Evolutionary conservation across 2,329 filamentous ascomycete genomes (phyloP).

Genomic region (Curvularia spicifera): DNA sequence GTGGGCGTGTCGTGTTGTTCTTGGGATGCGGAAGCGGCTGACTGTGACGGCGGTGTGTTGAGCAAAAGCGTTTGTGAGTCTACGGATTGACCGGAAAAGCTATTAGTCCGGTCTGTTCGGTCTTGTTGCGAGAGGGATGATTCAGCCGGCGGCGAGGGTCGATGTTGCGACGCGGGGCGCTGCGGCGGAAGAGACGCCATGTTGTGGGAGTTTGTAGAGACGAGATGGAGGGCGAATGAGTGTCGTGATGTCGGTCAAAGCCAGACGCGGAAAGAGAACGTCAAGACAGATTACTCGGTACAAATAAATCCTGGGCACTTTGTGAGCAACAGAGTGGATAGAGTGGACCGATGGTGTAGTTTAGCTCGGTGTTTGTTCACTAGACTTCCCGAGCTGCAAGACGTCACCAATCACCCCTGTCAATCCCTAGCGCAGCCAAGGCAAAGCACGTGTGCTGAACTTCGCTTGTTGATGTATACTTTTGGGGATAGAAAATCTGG

Average conservation of each 20-base stretch:
- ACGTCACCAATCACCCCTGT: slow-evolving; percentile 20
- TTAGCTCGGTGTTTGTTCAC: slow-evolving; percentile 27
- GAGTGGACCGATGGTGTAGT: slow-evolving; percentile 4
- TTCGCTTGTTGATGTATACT: no score
- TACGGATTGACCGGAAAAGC: slow-evolving; percentile 51
- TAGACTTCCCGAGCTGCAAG: slow-evolving; percentile 24
- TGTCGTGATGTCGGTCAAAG: neutral
- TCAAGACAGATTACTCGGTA: neutral
- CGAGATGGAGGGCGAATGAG: neutral
- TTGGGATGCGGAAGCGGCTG: slow-evolving; percentile 20
- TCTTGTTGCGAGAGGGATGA: slow-evolving; percentile 27
- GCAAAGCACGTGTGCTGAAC: slow-evolving; percentile 14
- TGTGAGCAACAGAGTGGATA: slow-evolving; percentile 1
- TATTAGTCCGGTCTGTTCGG: slow-evolving; percentile 38
- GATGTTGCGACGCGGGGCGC: slow-evolving; percentile 45
- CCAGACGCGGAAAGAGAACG: neutral
- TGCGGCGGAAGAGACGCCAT: slow-evolving; percentile 55
- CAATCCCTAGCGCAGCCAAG: slow-evolving; percentile 21
- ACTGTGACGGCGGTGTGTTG: slow-evolving; percentile 40
- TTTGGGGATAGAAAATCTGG: no score
- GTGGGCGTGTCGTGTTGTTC: slow-evolving; percentile 25
- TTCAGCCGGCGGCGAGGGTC: slow-evolving; percentile 34
- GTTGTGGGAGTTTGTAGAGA: neutral
- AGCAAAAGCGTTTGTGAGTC: slow-evolving; percentile 56
- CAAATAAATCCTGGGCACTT: neutral